Evolutionary conservation across 495 filamentous ascomycete species (phyloP), one percentile per base, ranked within the genome.

Genomic region (Tetracladium setigerum): DNA sequence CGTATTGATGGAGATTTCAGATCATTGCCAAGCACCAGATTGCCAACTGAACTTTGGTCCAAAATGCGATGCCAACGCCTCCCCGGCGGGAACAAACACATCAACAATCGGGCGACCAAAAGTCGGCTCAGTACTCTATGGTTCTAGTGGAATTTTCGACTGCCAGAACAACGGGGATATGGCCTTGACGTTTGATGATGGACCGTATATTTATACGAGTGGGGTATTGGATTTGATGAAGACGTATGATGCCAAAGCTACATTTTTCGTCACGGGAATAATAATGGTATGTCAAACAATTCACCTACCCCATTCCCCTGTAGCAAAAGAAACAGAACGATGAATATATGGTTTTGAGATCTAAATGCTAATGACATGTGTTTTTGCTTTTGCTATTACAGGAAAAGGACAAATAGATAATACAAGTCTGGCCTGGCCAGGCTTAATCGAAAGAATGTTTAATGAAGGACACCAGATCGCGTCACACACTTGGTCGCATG

Each of bases 401-500:
- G 45, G 52, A 31, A 63, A 65, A 32, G 36, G 49, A 16, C n/a
- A 45, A 14, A 42, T 42, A 11, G 42, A 51, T 22, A 41, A 41
- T 18, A 34, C 44, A 10, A 39, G 16, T 19, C 30, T 50, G 4
- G 36, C 30, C 17, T 52, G 16, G 32, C 18, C 46, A 18, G 49
- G 38, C 24, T 36, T 52, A 8, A 49, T 56, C 38, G 36, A 53
- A 50, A 75, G 82, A 38, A 83, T 83, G 77, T 55, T 76, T 32
- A 56, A 59, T 41, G 77, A 77, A 22, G 77, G 77, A 37, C 84
- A 88, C 53, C 84, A 87, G 55, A 64, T 88, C 41, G 84, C 81
- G n/a, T 81, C 76, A 30, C 84, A 88, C 53, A 85, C 82, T 4
- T 88, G 82, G 83, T 80, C 77, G 10, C 84, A 88, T 52, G 65